A percentile compares a stretch with the other conserved stretches of the same genome.
These are phyloP conservation scores for Penicillium freii DNA, from an alignment of 2,329 filamentous ascomycete species.

Conservation along the genomic window DNA sequence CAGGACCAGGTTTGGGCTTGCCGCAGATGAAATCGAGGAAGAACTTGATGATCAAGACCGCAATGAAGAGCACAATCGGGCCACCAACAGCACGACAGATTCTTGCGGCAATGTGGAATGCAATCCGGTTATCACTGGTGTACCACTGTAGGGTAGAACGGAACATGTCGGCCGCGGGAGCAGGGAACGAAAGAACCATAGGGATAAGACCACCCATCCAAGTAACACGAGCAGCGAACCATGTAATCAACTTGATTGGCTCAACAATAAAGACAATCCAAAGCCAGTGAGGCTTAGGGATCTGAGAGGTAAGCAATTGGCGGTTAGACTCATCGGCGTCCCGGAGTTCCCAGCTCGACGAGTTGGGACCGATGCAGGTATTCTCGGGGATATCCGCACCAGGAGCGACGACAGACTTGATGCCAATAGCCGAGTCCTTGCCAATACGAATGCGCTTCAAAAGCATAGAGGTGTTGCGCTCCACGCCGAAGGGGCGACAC, in stretches of 20 bases:
- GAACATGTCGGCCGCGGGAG: slow-evolving; percentile 14
- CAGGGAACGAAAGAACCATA: slow-evolving; percentile 18
- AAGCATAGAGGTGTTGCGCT: slow-evolving; percentile 60
- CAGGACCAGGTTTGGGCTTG: slow-evolving; percentile 19
- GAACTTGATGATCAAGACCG: slow-evolving; percentile 12
- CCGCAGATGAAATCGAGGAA: slow-evolving; percentile 19
- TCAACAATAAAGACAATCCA: slow-evolving; percentile 45
- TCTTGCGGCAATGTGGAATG: slow-evolving; percentile 17
- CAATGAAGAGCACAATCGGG: slow-evolving; percentile 14
- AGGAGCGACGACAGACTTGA: slow-evolving; percentile 52
- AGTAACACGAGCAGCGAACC: slow-evolving; percentile 47
- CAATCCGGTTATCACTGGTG: slow-evolving; percentile 17
- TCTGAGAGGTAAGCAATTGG: slow-evolving; percentile 41
- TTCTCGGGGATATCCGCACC: slow-evolving; percentile 50
- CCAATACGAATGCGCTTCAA: slow-evolving; percentile 54
- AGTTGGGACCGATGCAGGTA: slow-evolving; percentile 57
- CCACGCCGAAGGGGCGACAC: slow-evolving; percentile 54
- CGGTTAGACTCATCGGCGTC: slow-evolving; percentile 50
- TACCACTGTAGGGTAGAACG: slow-evolving; percentile 17
- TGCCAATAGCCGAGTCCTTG: slow-evolving; percentile 48
- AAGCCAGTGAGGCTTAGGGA: slow-evolving; percentile 48
- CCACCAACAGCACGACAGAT: slow-evolving; percentile 21
- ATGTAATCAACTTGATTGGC: slow-evolving; percentile 44
- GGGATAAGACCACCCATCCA: slow-evolving; percentile 37
- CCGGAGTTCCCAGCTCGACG: slow-evolving; percentile 55